Evolutionary conservation across 1,139 yeast genomes (phyloP).

Genomic region (Candida gigantensis): DNA sequence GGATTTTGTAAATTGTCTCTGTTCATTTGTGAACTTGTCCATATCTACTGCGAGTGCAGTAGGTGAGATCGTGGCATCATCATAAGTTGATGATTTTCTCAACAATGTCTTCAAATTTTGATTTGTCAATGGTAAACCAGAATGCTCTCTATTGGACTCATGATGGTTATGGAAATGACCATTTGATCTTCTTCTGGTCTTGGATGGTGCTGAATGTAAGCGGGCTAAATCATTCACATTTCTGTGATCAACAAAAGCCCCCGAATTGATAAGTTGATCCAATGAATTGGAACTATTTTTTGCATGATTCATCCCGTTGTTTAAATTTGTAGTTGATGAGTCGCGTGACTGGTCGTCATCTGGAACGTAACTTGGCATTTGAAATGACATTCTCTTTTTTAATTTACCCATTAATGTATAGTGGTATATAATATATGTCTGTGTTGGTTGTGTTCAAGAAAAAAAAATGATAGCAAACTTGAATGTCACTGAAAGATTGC

Average conservation of each 20-base stretch:
- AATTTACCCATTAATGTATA: slow-evolving; percentile 5
- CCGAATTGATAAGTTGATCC: slow-evolving; percentile 16
- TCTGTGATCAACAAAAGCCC: slow-evolving; percentile 39
- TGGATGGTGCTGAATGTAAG: slow-evolving; percentile 36
- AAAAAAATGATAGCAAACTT: background rate
- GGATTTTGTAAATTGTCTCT: slow-evolving; percentile 26
- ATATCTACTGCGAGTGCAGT: slow-evolving; percentile 38
- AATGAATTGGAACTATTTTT: slow-evolving; percentile 6
- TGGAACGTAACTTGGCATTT: slow-evolving; percentile 1
- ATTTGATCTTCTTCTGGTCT: slow-evolving; percentile 29
- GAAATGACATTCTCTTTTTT: slow-evolving; percentile 4
- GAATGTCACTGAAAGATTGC: too few relatives aligned
- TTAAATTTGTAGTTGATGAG: slow-evolving; percentile 1
- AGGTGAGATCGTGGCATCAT: slow-evolving; percentile 17
- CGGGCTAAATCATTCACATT: slow-evolving; percentile 29
- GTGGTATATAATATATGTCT: too few relatives aligned
- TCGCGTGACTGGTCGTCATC: slow-evolving; percentile 1
- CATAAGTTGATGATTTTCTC: slow-evolving; percentile 11
- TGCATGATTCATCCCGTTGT: background rate
- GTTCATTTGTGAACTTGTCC: slow-evolving; percentile 43
- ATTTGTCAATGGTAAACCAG: slow-evolving; percentile 39
- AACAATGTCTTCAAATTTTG: slow-evolving; percentile 34
- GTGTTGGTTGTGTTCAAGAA: background rate
- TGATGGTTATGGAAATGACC: slow-evolving; percentile 5
- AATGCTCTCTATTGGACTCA: background rate